Percentiles rank a stretch among this genome's conserved stretches.
phyloP scores from a whole-genome alignment of 2,329 filamentous ascomycete genomes.

The Sarocladium kiliense region DNA sequence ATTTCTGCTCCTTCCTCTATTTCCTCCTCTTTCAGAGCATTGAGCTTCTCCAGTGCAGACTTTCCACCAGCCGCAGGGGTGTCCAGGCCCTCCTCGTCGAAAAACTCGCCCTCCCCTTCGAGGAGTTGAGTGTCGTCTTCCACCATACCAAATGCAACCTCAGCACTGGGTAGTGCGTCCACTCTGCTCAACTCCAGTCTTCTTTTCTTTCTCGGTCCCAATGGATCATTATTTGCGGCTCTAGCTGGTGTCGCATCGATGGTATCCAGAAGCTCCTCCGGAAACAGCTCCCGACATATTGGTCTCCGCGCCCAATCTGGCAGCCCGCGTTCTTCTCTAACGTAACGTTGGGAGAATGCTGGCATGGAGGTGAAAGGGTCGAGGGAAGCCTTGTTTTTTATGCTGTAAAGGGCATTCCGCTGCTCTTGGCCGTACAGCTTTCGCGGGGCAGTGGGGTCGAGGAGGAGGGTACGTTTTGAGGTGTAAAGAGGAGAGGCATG shows the following conservation, averaged over 20 bases:
- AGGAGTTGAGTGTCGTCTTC: conserved; percentile 21
- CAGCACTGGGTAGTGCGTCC: conserved; percentile 42
- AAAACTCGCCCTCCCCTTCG: conserved; percentile 21
- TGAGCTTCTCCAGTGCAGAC: conserved; percentile 39
- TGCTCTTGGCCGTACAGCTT: conserved; percentile 53
- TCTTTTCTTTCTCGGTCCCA: conserved; percentile 31
- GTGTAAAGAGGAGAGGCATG: conserved; percentile 53
- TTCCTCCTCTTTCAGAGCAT: conserved; percentile 44
- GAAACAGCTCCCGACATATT: conserved; percentile 49
- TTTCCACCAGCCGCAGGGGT: conserved; percentile 22
- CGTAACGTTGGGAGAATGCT: conserved; percentile 53
- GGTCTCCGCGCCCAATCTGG: conserved; percentile 48
- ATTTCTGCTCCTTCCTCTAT: conserved; percentile 41
- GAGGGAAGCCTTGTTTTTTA: conserved; percentile 48
- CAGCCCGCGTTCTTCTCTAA: conserved; percentile 44
- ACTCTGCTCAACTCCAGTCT: conserved; percentile 41
- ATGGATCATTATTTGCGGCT: neutral
- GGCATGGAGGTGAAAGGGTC: conserved; percentile 56
- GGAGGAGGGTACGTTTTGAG: conserved; percentile 39
- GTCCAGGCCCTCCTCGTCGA: conserved; percentile 18
- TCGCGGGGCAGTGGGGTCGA: conserved; percentile 33
- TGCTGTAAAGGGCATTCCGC: conserved; percentile 50
- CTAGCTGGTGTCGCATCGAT: conserved; percentile 36
- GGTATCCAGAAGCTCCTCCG: conserved; percentile 49
- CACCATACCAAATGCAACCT: conserved; percentile 42